Evolutionary conservation across 306 rosid species (phyloP).

Genomic region (Cucumis cinereus): DNA sequence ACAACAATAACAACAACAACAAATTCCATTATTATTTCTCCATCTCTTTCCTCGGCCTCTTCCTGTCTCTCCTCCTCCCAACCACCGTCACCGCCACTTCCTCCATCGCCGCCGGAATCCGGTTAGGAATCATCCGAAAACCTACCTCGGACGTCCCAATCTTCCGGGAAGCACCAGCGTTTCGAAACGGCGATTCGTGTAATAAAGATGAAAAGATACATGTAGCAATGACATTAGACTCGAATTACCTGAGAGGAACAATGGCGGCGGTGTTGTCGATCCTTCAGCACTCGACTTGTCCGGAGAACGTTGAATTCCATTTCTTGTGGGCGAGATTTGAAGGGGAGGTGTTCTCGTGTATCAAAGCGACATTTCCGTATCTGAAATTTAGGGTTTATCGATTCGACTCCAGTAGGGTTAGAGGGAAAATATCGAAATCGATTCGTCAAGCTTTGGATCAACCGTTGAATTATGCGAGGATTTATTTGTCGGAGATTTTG

Average conservation of each 20-base stretch:
- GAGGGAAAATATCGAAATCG: conserved; percentile 64
- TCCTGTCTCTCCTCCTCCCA: conserved; percentile 37
- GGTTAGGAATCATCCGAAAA: conserved; percentile 35
- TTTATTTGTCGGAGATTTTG: conserved; percentile 56
- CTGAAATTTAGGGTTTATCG: conserved; percentile 57
- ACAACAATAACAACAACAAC: conserved; percentile 8
- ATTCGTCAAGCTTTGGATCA: conserved; percentile 77
- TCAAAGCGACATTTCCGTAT: conserved; percentile 68
- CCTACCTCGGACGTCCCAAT: conserved; percentile 24
- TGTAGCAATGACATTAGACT: conserved; percentile 71
- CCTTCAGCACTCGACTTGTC: conserved; percentile 65
- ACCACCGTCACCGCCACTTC: neutral
- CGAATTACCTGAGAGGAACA: conserved; percentile 73
- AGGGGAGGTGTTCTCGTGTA: conserved; percentile 42
- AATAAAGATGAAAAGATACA: conserved; percentile 31
- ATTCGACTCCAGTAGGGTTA: conserved; percentile 46
- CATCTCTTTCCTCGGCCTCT: conserved; percentile 28
- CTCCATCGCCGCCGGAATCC: conserved; percentile 14
- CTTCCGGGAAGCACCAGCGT: conserved; percentile 67
- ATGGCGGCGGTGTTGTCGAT: conserved; percentile 75
- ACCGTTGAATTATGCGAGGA: conserved; percentile 71
- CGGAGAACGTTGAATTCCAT: conserved; percentile 59
- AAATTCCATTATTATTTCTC: neutral
- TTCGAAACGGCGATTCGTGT: conserved; percentile 50
- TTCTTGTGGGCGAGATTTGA: conserved; percentile 60